Evolutionary conservation across 352 stramenopile species (phyloP), one percentile per base, ranked within the genome.

Genomic region (Phytophthora aleatoria): DNA sequence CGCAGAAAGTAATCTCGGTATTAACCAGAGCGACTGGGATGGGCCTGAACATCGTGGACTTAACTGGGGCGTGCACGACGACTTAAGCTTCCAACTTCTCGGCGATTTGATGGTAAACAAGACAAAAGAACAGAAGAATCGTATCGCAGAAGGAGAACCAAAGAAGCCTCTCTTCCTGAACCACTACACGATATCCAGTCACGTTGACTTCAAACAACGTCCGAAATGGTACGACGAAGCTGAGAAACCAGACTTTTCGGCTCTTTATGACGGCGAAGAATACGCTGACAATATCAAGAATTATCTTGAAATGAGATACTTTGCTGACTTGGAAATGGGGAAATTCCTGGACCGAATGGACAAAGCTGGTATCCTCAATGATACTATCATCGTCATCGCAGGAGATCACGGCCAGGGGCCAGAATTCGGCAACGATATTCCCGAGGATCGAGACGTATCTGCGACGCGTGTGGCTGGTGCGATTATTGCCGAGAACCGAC

Each of bases 171-270:
- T 83, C 7, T 87, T 85, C 41, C 56, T 86, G 10, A 87, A 68
- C 4, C 76, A 84, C 50, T 89, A 87, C 59, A 85, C 77, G 8
- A 87, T 89, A 54, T 83, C 75, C 7, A 87, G 75, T 45, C 80
- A 89, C 62, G 66, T 64, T 12, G 51, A 67, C 36, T 89, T 75
- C 43, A 43, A 60, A 15, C 52, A 75, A 0, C 58, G 64, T 6
- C 73, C 80, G 3, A 60, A 67, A 39, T 87, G 79, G 79, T 83
- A 77, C 53, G 48, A 70, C 0, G 33, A 74, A 0, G 10, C 42
- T 0, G 50, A 73, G 8, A 67, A 82, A 24, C 76, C 77, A 0
- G 77, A 87, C 30, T 79, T 85, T n/a, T 76, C 67, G 0, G 49
- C 73, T 7, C 56, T 85, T 20, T 81, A 77, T 16, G 50, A 70